Conservation (phyloP, 352 stramenopile species). For the Globisporangium lucens region DNA sequence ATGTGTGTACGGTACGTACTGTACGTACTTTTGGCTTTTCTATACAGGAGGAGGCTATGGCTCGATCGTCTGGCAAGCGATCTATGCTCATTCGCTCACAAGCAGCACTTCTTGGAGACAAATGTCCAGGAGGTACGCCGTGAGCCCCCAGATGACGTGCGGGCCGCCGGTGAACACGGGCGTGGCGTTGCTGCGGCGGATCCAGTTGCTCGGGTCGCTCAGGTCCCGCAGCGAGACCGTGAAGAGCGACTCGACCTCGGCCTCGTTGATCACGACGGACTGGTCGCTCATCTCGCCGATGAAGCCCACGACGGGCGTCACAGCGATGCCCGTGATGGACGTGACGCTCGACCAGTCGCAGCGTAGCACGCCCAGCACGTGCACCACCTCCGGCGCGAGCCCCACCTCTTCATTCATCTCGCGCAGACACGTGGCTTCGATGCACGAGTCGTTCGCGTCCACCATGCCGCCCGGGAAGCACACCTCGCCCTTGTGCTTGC, state of each 20-base stretch:
- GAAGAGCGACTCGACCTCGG: conserved; percentile 96
- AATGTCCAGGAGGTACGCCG: conserved; percentile 94
- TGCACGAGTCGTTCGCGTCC: conserved; percentile 89
- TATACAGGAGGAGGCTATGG: not conserved
- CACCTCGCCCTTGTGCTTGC: conserved; percentile 94
- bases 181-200: conserved; percentile 74
- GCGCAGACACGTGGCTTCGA: conserved; percentile 94
- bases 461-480: conserved; percentile 97
- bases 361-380: conserved; percentile 92
- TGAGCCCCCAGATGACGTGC: conserved; percentile 96
- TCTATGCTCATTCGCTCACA: conserved; percentile 20
- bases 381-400: conserved; percentile 69
- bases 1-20: too few relatives aligned
- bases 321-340: conserved; percentile 94
- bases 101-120: conserved; percentile 70
- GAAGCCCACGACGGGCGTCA: conserved; percentile 97
- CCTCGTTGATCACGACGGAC: conserved; percentile 91
- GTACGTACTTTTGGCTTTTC: not conserved
- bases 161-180: conserved; percentile 94
- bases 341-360: conserved; percentile 96
- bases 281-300: conserved; percentile 92
- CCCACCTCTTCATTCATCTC: conserved; percentile 98
- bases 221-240: conserved; percentile 91
- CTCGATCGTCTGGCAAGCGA: too few relatives aligned
- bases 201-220: conserved; percentile 82